Base-by-base conservation (phyloP, 306 rosid genomes). In the Malus asiatica region DNA sequence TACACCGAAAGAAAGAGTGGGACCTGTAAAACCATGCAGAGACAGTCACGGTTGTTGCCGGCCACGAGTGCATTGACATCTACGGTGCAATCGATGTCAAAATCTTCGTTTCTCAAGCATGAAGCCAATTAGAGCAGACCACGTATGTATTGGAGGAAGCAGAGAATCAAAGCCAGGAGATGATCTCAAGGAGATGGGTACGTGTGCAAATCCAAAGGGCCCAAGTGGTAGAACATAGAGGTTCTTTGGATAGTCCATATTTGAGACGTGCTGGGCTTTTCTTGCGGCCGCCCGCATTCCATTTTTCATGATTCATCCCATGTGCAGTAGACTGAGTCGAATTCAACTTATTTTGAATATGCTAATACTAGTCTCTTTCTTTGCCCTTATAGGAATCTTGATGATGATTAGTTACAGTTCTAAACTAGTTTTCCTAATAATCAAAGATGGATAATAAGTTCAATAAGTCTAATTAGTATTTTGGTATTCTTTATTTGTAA, bases 211-310 rank as follows among this genome's bases (percentile, higher is more conserved):
- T 66, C 75, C 3, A 0, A 15, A 3, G 66, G 11, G 51, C 30
- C 19, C 57, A 2, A 33, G 22, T 81, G 77, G 4, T 38, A 14
- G 44, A 40, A 4, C 11, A 11, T 20, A 7, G 35, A 70, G 25
- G 38, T 67, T 64, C 42, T 25, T 63, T 16, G n/a, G 11, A 23
- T 71, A 22, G 15, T 68, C 72, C 57, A 68, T 23, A 55, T 45
- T 22, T 3, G 25, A 71, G 58, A 35, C 78, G 70, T 81, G 71
- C 30, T 30, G 46, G 33, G 73, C 52, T 38, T 63, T 75, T 70
- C n/a, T 63, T 51, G 72, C 46, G 59, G 73, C 59, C 46, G 71
- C 46, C 73, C 27, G 16, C 57, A n/a, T 20, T 22, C 1, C 10
- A 78, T 27, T 18, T 15, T 3, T 25, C 66, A 58, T 58, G 0